Base-by-base conservation (phyloP, 1,284 basidiomycete genomes). In the Rhodotorula sp. region DNA sequence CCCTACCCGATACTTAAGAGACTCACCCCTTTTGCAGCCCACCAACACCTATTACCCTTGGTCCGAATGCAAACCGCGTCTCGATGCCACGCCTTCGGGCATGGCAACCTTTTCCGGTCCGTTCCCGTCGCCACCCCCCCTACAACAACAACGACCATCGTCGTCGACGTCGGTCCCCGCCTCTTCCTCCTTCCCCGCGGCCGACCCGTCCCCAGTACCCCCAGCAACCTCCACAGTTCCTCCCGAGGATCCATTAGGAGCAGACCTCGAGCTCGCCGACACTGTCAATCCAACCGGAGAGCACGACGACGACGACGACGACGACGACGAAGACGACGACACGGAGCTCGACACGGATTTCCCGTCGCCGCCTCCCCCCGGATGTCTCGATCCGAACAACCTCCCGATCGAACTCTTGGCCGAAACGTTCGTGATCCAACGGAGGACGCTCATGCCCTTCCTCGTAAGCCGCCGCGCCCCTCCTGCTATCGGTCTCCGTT, bases 11-110 rank as follows among this genome's bases (percentile, higher is more conserved):
- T 39, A 46, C 15, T n/a, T 5, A 54, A 68, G 15, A 39, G 68
- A 65, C 57, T 15, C 49, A 67, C n/a, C 58, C 31, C 47, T 43
- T 62, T 49, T 49, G 23, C 73, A 93, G 87, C 91, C 90, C 79
- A 89, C 89, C 2, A 90, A 91, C 78, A 84, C 84, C 3, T 96
- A 91, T 88, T 86, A 88, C 79, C 88, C 88, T 7, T 82, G 94
- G 16, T 82, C 87, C 60, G 78, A 80, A 26, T 92, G 90, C 76
- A 81, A 81, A n/a, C 82, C 85, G 0, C 79, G 87, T 26, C 83
- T 96, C 14, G 87, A 92, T 65, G 83, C 83, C 72, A 82, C 88
- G 78, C 85, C 87, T 77, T 90, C 67, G 0, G 29, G 60, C 29
- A 52, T 91, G 80, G 87, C 87, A 5, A 86, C 86, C 70, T 91